Evolutionary conservation across 2,329 filamentous ascomycete genomes (phyloP).

Genomic region (Colletotrichum trifolii): DNA sequence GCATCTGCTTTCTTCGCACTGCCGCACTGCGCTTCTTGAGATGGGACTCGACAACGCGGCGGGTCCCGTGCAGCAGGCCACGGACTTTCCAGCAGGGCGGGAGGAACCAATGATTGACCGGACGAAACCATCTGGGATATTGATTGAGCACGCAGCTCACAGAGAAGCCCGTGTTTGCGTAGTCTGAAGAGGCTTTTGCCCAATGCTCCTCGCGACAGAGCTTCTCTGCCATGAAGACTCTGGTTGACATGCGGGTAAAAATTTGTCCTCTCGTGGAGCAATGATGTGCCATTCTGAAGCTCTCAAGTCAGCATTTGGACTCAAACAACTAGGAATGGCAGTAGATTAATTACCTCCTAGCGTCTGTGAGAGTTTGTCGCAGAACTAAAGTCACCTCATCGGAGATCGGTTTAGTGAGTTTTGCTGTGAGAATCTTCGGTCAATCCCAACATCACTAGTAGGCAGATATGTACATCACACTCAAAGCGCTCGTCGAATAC

Average conservation of each 20-base stretch:
- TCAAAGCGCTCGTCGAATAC: neutral
- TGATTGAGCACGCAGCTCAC: constrained; percentile 46
- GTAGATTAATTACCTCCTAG: too few relatives aligned
- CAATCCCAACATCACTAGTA: too few relatives aligned
- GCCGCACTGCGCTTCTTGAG: too few relatives aligned
- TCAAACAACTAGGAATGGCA: neutral
- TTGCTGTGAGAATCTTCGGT: too few relatives aligned
- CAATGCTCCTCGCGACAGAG: constrained; percentile 59
- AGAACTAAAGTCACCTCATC: too few relatives aligned
- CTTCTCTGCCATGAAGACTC: constrained; percentile 58
- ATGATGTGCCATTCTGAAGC: constrained; percentile 39
- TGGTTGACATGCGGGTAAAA: constrained; percentile 61
- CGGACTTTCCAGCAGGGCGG: constrained; percentile 51
- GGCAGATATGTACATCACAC: too few relatives aligned
- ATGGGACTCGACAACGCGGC: too few relatives aligned
- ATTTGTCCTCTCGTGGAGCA: constrained; percentile 37
- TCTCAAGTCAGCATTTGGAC: neutral
- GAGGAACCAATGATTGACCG: constrained; percentile 56
- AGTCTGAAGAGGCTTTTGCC: constrained; percentile 34
- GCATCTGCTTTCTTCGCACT: too few relatives aligned
- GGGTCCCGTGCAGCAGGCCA: too few relatives aligned
- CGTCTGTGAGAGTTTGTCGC: too few relatives aligned
- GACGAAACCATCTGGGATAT: constrained; percentile 52
- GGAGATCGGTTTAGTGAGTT: too few relatives aligned
- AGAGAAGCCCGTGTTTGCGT: too few relatives aligned